Base-by-base conservation (phyloP, 164 flowering plant genomes). In the Platanus orientalis region DNA sequence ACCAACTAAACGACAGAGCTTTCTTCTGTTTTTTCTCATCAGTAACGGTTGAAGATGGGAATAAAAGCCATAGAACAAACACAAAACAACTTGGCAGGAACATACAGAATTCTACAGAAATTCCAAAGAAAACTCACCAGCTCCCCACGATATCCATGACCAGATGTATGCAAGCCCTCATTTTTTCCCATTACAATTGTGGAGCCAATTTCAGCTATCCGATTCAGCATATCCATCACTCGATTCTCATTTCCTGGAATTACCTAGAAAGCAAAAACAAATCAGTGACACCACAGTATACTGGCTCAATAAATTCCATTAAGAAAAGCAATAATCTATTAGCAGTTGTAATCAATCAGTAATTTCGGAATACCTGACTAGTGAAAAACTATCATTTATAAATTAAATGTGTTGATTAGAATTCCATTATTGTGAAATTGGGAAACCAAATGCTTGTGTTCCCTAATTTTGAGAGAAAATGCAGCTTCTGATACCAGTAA, bases 201-300 rank as follows among this genome's bases (percentile, higher is more conserved):
- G 55, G 99, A 84, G 57, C 99, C 99, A 73, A 94, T 81, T 45
- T 94, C 99, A 56, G 99, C 69, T 76, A 94, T 66, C 44, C 99
- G 97, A 67, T 94, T 94, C 36, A 94, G 50, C 99, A 94, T 94
- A 71, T 94, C 81, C 99, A 94, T 91, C 10, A 92, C 97, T 34
- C 99, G 84, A 25, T 84, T 77, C 76, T 94, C 99, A 76, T 94
- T 94, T 60, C 99, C 97, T 64, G 99, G 99, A 61, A 94, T 94
- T 23, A 94, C 96, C 99, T 94, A 62, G 30, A 71, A 66, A 32
- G n/a, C 11, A 19, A 26, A 39, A 57, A 40, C 21, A 58, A 44
- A 14, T 40, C 39, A 36, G n/a, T 39, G 48, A 57, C 16, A 36
- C 28, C 27, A 10, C 21, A 12, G 14, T 13, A 23, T 24, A 21